Base-by-base conservation (phyloP, 345 rosid genomes). In the Camelina sativa region DNA sequence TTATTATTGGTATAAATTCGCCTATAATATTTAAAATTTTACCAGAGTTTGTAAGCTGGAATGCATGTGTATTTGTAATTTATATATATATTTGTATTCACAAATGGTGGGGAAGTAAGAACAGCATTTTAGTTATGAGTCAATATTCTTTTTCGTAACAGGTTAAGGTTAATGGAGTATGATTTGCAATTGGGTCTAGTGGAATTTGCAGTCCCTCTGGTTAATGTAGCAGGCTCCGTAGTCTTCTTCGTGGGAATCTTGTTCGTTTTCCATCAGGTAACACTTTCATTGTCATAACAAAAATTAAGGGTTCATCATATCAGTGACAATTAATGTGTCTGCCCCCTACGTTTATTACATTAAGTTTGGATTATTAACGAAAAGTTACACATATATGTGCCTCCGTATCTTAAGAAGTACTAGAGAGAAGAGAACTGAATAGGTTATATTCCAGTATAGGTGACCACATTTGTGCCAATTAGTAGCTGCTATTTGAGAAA, bases 161-260 rank as follows among this genome's bases (percentile, higher is more conserved):
- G 90, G 76, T 57, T 92, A 32, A 56, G 62, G 17, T 77, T 95
- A 62, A 62, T 86, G 86, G 84, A 62, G 69, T 83, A 65, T 62
- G 97, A 92, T 73, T 7, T 75, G n/a, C 98, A 95, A 89, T 84
- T 95, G 10, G 86, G 78, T 4, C 81, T 90, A 6, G 97, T 95
- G 10, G 97, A 95, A 80, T 85, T 95, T 38, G 83, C 86, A 1
- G 99, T 85, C 35, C 96, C 97, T 8, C 11, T 83, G 47, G 86
- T 90, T 59, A 89, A 90, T 19, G 71, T 82, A 7, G 47, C 83
- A 4, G 97, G 97, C n/a, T 82, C 92, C 2, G 50, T 86, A 8
- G 85, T 92, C 58, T 68, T 78, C 75, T 85, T 89, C 68, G 11
- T 89, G 35, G 99, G 85, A 12, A 50, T 92, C 57, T 74, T 95